Base-by-base conservation (phyloP, 1,284 basidiomycete species). In the Austropuccinia psidii region DNA sequence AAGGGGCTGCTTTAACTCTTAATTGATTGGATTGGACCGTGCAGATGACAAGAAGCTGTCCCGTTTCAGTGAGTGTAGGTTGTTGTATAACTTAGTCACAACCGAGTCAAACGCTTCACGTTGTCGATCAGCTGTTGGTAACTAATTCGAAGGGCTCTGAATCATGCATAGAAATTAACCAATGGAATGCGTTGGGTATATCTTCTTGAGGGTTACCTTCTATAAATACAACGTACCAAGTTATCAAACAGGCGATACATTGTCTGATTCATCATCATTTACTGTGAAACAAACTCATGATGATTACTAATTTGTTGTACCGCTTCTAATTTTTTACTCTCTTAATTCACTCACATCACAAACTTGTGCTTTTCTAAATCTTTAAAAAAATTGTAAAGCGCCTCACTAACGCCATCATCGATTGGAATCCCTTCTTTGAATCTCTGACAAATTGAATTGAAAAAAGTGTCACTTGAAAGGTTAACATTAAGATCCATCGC, bases 391-490 rank as follows among this genome's bases (percentile, higher is more conserved):
- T 87, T 86, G 64, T 87, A 85, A 55, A 96, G 82, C 17, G 92
- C 93, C 80, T 98, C 94, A 0, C 89, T 89, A 62, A 98, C 87
- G 81, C 95, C 98, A 78, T 96, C 94, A 77, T 77, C 68, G 24
- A 95, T 83, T 3, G 95, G 95, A 6, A 97, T 90, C 77, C 91
- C 90, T 31, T 90, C 85, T 82, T 94, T 91, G 79, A 90, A 97
- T 79, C 93, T 89, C 65, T 88, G 86, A 76, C 88, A 88, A 75
- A 98, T 91, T 49, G 93, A 85, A 66, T 93, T 90, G 77, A 97
- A 82, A 96, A 95, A 77, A 89, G 89, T 9, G 88, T 85, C 0
- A 86, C 86, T 27, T 90, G 87, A 79, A 91, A 92, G 2, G 89
- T 83, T 66, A 89, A 86, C 8, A 88, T 86, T 72, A 98, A 88